Evolutionary conservation across 352 stramenopile species (phyloP).

Genomic region (Globisporangium alternatum): DNA sequence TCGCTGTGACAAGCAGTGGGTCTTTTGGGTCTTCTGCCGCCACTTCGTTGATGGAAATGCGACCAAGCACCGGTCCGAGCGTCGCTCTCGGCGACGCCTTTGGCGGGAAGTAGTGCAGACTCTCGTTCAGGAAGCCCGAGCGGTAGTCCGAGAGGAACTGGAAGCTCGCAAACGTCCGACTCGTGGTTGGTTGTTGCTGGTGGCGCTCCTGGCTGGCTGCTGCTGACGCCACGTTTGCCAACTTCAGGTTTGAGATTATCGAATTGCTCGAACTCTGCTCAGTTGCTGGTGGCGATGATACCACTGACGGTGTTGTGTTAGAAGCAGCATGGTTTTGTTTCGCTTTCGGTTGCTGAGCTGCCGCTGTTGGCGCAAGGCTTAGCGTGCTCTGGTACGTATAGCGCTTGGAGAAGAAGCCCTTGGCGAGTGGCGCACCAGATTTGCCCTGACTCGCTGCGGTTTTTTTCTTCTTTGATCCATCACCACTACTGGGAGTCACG

Average conservation of each 20-base stretch:
- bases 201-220: not conserved
- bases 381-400: slow-evolving; percentile 55
- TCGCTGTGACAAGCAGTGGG: slow-evolving; percentile 14
- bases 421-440: slow-evolving; percentile 14
- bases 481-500: slow-evolving; percentile 19
- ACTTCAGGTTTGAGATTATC: not conserved
- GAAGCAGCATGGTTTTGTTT: not conserved
- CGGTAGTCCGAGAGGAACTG: slow-evolving; percentile 58
- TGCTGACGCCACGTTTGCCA: not conserved
- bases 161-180: slow-evolving; percentile 47
- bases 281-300: not conserved
- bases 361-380: slow-evolving; percentile 1
- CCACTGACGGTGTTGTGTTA: not conserved
- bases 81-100: slow-evolving; percentile 34
- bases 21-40: slow-evolving; percentile 9
- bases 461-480: slow-evolving; percentile 8
- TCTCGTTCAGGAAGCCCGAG: slow-evolving; percentile 47
- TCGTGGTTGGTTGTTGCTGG: not conserved
- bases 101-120: slow-evolving; percentile 50
- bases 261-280: not conserved
- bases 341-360: not conserved
- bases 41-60: slow-evolving; percentile 25
- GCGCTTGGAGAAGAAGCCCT: slow-evolving; percentile 69
- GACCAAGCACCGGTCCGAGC: slow-evolving; percentile 55
- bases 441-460: not conserved